Base-by-base conservation (phyloP, 345 rosid genomes). In the Camelina sativa region DNA sequence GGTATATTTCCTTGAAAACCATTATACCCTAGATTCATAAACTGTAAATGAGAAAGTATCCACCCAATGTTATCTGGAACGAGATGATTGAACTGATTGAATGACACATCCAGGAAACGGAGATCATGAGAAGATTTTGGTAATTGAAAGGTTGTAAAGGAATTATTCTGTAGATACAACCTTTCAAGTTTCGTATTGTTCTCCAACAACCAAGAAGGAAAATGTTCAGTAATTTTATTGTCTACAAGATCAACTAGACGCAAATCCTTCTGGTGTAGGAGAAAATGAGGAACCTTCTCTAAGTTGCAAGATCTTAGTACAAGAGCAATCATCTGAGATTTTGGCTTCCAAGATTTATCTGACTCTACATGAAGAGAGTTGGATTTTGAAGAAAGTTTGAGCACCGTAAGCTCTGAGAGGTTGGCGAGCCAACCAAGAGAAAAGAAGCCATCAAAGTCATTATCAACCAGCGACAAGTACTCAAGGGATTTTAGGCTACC, bases 121-220 rank as follows among this genome's bases (percentile, higher is more conserved):
- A 74, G 25, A 2, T 6, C 2, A 40, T 74, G 82, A 35, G n/a
- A 1, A 54, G 37, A 10, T 8, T 19, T 11, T 0, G 75, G 79
- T 13, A 79, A 40, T 23, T 47, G 76, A 56, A 79, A 65, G 15
- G 7, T 68, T 0, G 62, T 52, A 1, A 79, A 6, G 0, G 5
- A 19, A 9, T 79, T 74, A 1, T 63, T 63, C 1, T 28, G n/a
- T 3, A 74, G 11, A 15, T 34, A 22, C 46, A 77, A 59, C 16
- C 15, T 28, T 7, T 64, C 20, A 0, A 77, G 69, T 20, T 50
- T 44, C 3, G 23, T 12, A 43, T 63, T 76, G 46, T 70, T 46
- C 4, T 2, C 32, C 41, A 76, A 19, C 6, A 76, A 5, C 80
- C 80, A 76, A 11, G 23, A 4, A 62, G 80, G 75, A 59, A 69